A percentile compares a stretch with the other conserved stretches of the same genome.
phyloP scores from a whole-genome alignment of 345 rosid species.

The Gossypium arboreum region DNA sequence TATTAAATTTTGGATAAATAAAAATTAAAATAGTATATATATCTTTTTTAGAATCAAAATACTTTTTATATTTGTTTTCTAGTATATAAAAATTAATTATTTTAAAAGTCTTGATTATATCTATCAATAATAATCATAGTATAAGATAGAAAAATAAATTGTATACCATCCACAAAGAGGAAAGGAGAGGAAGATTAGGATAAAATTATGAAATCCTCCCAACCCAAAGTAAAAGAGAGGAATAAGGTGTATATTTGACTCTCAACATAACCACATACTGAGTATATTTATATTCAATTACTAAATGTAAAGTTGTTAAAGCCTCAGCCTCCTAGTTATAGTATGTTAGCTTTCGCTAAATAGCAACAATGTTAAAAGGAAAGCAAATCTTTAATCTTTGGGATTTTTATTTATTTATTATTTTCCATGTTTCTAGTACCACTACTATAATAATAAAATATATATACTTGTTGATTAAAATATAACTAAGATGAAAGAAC shows the following conservation, averaged over 20 bases:
- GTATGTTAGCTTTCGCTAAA: conserved; percentile 6
- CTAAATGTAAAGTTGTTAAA: neutral
- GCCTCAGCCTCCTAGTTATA: neutral
- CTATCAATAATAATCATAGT: too few species aligned
- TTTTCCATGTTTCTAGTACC: neutral
- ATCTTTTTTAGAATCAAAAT: too few species aligned
- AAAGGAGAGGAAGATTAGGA: neutral
- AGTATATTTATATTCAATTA: neutral
- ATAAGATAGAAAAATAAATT: neutral
- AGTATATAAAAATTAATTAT: too few species aligned
- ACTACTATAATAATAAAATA: neutral
- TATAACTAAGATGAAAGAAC: conserved; percentile 14
- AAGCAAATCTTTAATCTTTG: neutral
- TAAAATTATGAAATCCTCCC: neutral
- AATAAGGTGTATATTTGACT: neutral
- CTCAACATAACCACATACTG: neutral
- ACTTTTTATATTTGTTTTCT: too few species aligned
- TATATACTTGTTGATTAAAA: neutral
- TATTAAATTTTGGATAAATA: too few species aligned
- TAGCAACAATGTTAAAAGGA: neutral
- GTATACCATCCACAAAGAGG: neutral
- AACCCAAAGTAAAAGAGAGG: neutral
- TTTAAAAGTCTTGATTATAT: too few species aligned
- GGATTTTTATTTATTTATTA: neutral
- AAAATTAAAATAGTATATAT: too few species aligned